These are phyloP conservation scores for Mentha longifolia DNA, from an alignment of 257 asterid genomes.

Conservation along the genomic window DNA sequence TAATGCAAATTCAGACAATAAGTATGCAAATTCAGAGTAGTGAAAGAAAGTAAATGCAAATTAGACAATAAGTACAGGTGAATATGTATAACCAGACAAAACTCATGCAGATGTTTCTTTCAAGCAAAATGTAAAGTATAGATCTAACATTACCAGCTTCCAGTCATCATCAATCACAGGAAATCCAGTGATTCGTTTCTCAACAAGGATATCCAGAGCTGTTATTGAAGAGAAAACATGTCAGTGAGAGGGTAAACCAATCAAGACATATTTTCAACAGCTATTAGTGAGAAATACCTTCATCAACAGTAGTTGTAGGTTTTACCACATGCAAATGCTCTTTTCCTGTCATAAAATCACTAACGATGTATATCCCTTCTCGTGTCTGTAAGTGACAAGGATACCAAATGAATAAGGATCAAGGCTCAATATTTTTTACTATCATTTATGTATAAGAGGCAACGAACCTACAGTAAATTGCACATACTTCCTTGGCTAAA, in stretches of 20 bases:
- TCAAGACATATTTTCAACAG: neutral
- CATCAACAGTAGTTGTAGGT: constrained; percentile 34
- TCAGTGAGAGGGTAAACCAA: neutral
- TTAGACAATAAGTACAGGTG: neutral
- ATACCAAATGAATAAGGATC: constrained; percentile 13
- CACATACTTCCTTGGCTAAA: neutral
- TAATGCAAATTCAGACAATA: no score
- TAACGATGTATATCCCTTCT: constrained; percentile 27
- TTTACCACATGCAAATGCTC: constrained; percentile 32
- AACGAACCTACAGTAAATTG: neutral
- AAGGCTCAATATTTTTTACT: neutral
- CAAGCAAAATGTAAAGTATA: neutral
- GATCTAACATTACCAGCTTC: constrained; percentile 28
- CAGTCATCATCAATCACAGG: constrained; percentile 34
- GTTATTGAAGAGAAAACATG: constrained; percentile 7
- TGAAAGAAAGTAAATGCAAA: neutral
- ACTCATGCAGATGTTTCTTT: neutral
- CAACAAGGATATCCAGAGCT: constrained; percentile 34
- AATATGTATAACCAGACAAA: neutral
- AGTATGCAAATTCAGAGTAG: no score
- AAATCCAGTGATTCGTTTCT: constrained; percentile 31
- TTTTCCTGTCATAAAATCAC: constrained; percentile 31
- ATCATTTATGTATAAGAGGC: constrained; percentile 1
- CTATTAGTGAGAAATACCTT: constrained; percentile 18
- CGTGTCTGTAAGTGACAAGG: constrained; percentile 19